These are phyloP conservation scores for Melaleuca quinquenervia DNA, from an alignment of 345 rosid genomes.

Conservation along the genomic window DNA sequence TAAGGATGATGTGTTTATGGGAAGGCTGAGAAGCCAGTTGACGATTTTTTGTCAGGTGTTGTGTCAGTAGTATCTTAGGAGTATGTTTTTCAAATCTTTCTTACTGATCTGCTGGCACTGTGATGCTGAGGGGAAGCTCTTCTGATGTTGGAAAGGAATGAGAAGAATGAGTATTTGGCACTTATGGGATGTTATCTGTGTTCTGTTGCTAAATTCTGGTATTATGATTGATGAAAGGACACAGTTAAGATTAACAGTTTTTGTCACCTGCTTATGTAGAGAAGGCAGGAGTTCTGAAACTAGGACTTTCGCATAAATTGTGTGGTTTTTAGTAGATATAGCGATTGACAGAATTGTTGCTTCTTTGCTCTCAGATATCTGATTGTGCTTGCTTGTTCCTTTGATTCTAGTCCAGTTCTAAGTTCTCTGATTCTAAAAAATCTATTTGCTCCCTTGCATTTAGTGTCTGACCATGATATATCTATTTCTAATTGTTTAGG, in stretches of 20 bases:
- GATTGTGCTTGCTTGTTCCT: neutral
- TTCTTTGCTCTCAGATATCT: neutral
- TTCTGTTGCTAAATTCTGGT: neutral
- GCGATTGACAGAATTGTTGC: neutral
- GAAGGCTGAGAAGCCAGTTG: neutral
- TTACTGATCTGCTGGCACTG: neutral
- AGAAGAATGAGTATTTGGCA: neutral
- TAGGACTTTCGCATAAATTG: neutral
- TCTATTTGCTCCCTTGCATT: neutral
- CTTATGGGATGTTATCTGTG: neutral
- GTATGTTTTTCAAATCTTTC: neutral
- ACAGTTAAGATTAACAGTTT: neutral
- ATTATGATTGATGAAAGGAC: neutral
- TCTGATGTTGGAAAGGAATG: neutral
- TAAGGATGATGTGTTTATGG: neutral
- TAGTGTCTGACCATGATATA: neutral
- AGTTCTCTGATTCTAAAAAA: neutral
- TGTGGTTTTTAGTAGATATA: neutral
- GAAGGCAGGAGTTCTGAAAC: neutral
- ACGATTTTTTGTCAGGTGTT: neutral
- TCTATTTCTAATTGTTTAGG: slow-evolving; percentile 14
- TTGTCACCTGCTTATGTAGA: neutral
- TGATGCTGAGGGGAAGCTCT: neutral
- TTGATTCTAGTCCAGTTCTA: neutral
- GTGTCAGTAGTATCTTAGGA: neutral